Evolutionary conservation across 768 basidiomycete species (phyloP).

Genomic region (Boletellus sp.): DNA sequence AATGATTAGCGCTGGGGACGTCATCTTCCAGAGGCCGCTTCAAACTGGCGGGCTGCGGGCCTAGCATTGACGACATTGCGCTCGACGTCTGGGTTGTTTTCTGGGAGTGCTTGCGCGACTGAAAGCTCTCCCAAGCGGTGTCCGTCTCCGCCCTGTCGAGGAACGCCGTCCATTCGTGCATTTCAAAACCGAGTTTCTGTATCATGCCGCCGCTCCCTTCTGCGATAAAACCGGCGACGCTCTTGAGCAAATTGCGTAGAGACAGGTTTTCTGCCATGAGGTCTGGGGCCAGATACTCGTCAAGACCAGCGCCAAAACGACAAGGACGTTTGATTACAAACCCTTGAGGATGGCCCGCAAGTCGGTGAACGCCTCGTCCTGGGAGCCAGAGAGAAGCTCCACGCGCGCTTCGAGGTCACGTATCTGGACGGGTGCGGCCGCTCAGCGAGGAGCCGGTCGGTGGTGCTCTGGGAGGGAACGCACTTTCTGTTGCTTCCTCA

Average conservation of each 20-base stretch:
- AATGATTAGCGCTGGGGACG: conserved; percentile 19
- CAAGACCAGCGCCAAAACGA: not conserved
- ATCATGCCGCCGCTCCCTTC: conserved; percentile 80
- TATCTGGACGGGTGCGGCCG: conserved; percentile 50
- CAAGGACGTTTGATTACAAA: conserved; percentile 23
- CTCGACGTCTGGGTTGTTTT: conserved; percentile 30
- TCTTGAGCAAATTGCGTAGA: conserved; percentile 73
- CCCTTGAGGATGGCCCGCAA: conserved; percentile 81
- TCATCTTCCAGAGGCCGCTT: conserved; percentile 34
- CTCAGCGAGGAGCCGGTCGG: not conserved
- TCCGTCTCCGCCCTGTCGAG: conserved; percentile 88
- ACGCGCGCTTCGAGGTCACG: conserved; percentile 93
- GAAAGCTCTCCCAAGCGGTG: conserved; percentile 88
- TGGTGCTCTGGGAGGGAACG: conserved; percentile 13
- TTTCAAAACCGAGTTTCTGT: conserved; percentile 74
- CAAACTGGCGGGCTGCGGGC: conserved; percentile 16
- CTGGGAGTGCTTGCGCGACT: conserved; percentile 52
- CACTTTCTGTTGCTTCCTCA: conserved; percentile 87
- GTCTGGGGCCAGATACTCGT: conserved; percentile 41
- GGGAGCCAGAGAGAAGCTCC: conserved; percentile 89
- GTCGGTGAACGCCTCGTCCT: conserved; percentile 84
- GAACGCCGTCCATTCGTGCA: conserved; percentile 74
- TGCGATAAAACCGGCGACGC: conserved; percentile 76
- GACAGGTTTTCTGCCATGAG: conserved; percentile 88
- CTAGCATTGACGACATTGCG: conserved; percentile 31